Evolutionary conservation across 768 basidiomycete genomes (phyloP), one percentile per base, ranked within the genome.

Genomic region (Tulasnella calospora): DNA sequence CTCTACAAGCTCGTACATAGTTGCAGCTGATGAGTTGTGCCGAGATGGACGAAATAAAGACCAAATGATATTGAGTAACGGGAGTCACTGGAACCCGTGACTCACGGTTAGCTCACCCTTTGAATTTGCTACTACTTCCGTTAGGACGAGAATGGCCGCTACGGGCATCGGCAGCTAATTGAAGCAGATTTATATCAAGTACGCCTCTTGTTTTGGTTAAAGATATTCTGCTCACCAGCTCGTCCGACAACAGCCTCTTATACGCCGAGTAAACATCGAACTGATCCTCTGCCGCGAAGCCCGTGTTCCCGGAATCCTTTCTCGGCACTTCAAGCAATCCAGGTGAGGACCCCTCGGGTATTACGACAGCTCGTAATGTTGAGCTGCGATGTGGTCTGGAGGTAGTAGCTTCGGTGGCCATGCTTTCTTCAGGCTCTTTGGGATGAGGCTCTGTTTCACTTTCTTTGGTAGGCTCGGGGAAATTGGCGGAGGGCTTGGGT

Each of bases 1-100:
- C 80, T 92, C 89, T 33, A 94, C 91, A 38, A 99, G 90, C 84
- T 99, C 97, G 81, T 92, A 94, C 92, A 95, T 96, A 30, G 96
- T 98, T 2, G 91, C 93, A 72, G 94, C 94, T 94, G 82, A 57
- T 70, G 75, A 69, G 57, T 77, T 10, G 75, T 41, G 19, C 40
- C 71, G 74, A 77, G 55, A 33, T 30, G 40, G 55, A 71, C 27
- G 78, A 44, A 17, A 73, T 41, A 76, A 78, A 33, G 13, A 67
- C 10, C 33, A 51, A 51, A 23, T n/a, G 51, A 51, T 51, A 82
- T 76, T 80, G 36, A 38, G 51, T 35, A 33, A 75, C 23, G 51
- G 77, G 71, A 40, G 44, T 72, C 71, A 72, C 38, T 17, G 38
- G 36, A 36, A 41, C n/a, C 36, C 55, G 74, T 17, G 51, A 27